phyloP scores from a whole-genome alignment of 352 stramenopile species.

The Globisporangium echinulatum region DNA sequence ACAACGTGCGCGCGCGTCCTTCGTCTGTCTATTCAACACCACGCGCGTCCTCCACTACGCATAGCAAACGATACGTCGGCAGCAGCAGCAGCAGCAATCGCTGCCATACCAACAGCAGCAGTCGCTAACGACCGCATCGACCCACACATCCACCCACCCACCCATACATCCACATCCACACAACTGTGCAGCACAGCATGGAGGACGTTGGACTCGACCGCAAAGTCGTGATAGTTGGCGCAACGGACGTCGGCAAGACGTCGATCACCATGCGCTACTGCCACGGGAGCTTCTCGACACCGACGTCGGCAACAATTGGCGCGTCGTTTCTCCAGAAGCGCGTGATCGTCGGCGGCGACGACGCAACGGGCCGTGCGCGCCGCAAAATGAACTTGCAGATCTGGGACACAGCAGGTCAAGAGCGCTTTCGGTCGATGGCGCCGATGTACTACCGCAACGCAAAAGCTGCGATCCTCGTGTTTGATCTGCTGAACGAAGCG shows the following conservation, averaged over 20 bases:
- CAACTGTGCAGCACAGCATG: conserved; percentile 23
- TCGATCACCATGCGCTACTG: conserved; percentile 87
- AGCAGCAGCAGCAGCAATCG: no score
- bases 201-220: conserved; percentile 83
- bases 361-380: conserved; percentile 17
- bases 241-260: conserved; percentile 86
- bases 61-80: no score
- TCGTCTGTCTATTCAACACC: no score
- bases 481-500: conserved; percentile 69
- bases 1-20: no score
- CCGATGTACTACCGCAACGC: conserved; percentile 90
- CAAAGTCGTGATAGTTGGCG: conserved; percentile 87
- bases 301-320: conserved; percentile 80
- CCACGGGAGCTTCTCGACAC: conserved; percentile 79
- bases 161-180: not conserved
- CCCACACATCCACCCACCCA: not conserved
- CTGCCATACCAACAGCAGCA: no score
- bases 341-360: conserved; percentile 55
- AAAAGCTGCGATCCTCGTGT: conserved; percentile 83
- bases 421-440: conserved; percentile 83
- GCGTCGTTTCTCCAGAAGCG: conserved; percentile 86
- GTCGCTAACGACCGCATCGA: not conserved
- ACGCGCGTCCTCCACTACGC: no score
- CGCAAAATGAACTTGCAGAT: conserved; percentile 87
- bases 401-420: conserved; percentile 77